Base-by-base conservation (phyloP, 495 filamentous ascomycete genomes). In the Aspergillus cristatus region DNA sequence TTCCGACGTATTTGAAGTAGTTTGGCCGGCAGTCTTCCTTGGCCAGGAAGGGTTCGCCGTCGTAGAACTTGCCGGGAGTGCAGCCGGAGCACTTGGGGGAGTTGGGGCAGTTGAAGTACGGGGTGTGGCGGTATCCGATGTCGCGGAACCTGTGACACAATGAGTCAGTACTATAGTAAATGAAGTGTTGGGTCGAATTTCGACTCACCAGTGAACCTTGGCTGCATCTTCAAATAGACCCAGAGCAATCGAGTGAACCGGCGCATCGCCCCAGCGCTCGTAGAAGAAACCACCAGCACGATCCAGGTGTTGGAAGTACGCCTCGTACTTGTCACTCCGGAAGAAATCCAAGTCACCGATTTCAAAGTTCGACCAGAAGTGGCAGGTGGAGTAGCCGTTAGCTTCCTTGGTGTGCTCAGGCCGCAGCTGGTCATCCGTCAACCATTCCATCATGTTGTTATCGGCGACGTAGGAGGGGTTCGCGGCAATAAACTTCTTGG, bases 351-450 rank as follows among this genome's bases (percentile, higher is more conserved):
- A 78, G 55, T 95, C 88, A 24, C 78, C 93, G 48, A 99, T 93
- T 64, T 99, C 93, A 53, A 99, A 99, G 64, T 99, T 99, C 41
- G 79, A 87, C 93, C 93, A 99, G 70, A 99, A 99, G 63, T 99
- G 93, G 59, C 93, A 99, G n/a, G 93, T 98, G 8, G 85, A 91
- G 70, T 96, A 98, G 26, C 91, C 91, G 41, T 91, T 79, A 20
- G 86, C 89, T 34, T 78, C 75, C 14, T 65, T 43, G 48, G 82
- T 84, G 59, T 95, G 84, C 13, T 86, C 74, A 6, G 93, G 91
- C 33, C 93, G 74, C 35, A 76, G 71, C 30, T 70, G 57, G 28
- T 74, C 76, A 51, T 99, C 91, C 12, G 76, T 81, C 48, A 99
- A 57, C 90, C 91, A 99, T 12, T 71, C 63, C 68, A 84, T 74